Percentiles rank a stretch among this genome's conserved stretches.
These are phyloP conservation scores for Alloteropsis angusta DNA, from an alignment of 202 grass and related monocot genomes.

Conservation along the genomic window DNA sequence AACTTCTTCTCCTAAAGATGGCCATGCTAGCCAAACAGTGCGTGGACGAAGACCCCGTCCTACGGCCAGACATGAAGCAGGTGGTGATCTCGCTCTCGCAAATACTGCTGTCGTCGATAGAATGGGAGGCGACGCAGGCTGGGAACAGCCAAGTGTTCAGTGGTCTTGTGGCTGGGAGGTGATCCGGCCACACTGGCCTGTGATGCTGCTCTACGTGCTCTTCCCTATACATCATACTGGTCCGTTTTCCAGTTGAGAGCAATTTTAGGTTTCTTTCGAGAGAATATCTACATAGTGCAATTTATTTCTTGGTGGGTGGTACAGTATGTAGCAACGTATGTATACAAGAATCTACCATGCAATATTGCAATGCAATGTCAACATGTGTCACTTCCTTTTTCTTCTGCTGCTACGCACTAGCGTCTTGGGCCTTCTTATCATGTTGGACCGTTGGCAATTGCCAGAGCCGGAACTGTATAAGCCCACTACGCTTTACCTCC, in stretches of 20 bases:
- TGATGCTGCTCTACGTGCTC: neutral
- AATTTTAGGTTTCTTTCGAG: neutral
- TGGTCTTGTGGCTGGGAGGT: slow-evolving; percentile 89
- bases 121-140: slow-evolving; percentile 82
- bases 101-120: slow-evolving; percentile 86
- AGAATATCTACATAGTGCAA: slow-evolving; percentile 11
- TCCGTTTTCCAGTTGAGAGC: slow-evolving; percentile 33
- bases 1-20: slow-evolving; percentile 43
- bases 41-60: slow-evolving; percentile 86
- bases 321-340: slow-evolving; percentile 32
- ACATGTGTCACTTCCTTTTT: neutral
- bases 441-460: no score
- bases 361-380: slow-evolving; percentile 19
- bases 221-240: slow-evolving; percentile 7
- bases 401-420: neutral
- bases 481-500: neutral
- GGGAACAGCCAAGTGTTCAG: slow-evolving; percentile 98
- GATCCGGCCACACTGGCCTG: slow-evolving; percentile 18
- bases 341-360: slow-evolving; percentile 18
- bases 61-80: slow-evolving; percentile 96
- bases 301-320: slow-evolving; percentile 21
- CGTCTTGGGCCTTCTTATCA: no score
- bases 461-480: no score
- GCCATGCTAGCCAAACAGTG: slow-evolving; percentile 84
- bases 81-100: slow-evolving; percentile 88